phyloP scores from a whole-genome alignment of 2,329 filamentous ascomycete species.

The Pestalotiopsis sp. region DNA sequence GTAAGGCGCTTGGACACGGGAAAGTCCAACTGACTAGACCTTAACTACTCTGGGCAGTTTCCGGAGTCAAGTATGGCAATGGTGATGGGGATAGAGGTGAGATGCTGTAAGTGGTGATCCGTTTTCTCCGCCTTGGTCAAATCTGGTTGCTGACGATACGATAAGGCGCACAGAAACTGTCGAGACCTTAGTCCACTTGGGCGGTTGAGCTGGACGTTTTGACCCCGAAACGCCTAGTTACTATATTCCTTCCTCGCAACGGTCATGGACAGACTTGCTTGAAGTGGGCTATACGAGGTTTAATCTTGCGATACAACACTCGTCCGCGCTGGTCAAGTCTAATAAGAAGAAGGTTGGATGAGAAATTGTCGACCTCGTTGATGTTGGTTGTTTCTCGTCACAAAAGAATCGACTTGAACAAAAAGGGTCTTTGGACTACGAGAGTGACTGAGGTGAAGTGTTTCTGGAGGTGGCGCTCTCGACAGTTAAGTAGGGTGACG shows the following conservation, averaged over 20 bases:
- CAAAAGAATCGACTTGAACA: background rate
- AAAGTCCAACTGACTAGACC: slow-evolving; percentile 19
- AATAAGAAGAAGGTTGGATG: background rate
- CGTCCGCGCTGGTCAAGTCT: background rate
- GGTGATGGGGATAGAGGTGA: slow-evolving; percentile 14
- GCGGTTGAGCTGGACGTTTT: background rate
- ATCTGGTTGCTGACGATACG: slow-evolving; percentile 4
- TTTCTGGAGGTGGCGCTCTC: slow-evolving; percentile 14
- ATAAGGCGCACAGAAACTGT: slow-evolving; percentile 10
- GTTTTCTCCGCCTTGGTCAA: slow-evolving; percentile 2
- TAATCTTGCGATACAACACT: background rate
- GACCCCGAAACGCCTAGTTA: slow-evolving; percentile 2
- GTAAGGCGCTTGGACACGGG: slow-evolving; percentile 22
- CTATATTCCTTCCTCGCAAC: background rate
- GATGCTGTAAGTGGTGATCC: slow-evolving; percentile 14
- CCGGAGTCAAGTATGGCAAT: slow-evolving; percentile 16
- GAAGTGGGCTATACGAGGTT: background rate
- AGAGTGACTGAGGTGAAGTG: slow-evolving; percentile 9
- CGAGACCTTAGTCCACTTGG: slow-evolving; percentile 8
- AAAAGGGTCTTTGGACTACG: background rate
- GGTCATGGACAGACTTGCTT: background rate
- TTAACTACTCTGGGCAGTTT: slow-evolving; percentile 15
- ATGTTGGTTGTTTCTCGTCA: background rate
- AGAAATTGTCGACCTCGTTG: background rate
- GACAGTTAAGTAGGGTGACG: slow-evolving; percentile 15